Evolutionary conservation across 2,329 filamentous ascomycete genomes (phyloP).

Genomic region (Zarea fungicola): DNA sequence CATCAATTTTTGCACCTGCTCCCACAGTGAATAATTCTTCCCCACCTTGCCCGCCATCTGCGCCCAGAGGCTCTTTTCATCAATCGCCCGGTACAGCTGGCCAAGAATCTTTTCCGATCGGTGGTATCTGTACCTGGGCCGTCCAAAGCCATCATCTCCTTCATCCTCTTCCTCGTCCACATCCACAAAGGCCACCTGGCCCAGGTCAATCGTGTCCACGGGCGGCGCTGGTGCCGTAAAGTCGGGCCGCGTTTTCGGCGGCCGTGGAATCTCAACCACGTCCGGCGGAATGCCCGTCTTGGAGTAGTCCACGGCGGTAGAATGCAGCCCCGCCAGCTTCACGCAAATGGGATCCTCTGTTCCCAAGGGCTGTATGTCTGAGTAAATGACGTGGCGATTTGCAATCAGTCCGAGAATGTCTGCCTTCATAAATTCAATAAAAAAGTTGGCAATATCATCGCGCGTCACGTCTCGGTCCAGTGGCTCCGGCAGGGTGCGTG

Average conservation of each 20-base stretch:
- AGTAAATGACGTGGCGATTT: constrained; percentile 56
- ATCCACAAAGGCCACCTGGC: constrained; percentile 33
- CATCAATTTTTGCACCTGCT: constrained; percentile 32
- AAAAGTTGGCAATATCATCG: constrained; percentile 72
- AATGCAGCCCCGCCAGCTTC: constrained; percentile 58
- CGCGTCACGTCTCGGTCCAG: constrained; percentile 55
- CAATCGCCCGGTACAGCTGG: constrained; percentile 63
- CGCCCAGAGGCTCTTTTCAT: constrained; percentile 63
- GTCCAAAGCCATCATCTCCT: constrained; percentile 37
- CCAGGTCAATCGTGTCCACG: constrained; percentile 39
- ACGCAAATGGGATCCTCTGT: constrained; percentile 48
- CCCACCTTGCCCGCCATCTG: constrained; percentile 17
- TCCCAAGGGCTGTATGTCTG: constrained; percentile 51
- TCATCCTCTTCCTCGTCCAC: constrained; percentile 33
- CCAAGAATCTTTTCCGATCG: constrained; percentile 64
- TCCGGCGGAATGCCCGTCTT: constrained; percentile 64
- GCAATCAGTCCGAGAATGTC: constrained; percentile 64
- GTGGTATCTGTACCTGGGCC: constrained; percentile 54
- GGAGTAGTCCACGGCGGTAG: constrained; percentile 69
- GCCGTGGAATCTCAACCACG: constrained; percentile 36
- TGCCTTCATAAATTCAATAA: constrained; percentile 69
- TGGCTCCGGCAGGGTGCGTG: constrained; percentile 48
- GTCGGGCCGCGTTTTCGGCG: constrained; percentile 42
- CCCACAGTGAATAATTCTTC: constrained; percentile 28
- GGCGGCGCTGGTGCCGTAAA: constrained; percentile 44